These are phyloP conservation scores for Sanghuangporus baumii DNA, from an alignment of 1,284 basidiomycete species.

Conservation along the genomic window DNA sequence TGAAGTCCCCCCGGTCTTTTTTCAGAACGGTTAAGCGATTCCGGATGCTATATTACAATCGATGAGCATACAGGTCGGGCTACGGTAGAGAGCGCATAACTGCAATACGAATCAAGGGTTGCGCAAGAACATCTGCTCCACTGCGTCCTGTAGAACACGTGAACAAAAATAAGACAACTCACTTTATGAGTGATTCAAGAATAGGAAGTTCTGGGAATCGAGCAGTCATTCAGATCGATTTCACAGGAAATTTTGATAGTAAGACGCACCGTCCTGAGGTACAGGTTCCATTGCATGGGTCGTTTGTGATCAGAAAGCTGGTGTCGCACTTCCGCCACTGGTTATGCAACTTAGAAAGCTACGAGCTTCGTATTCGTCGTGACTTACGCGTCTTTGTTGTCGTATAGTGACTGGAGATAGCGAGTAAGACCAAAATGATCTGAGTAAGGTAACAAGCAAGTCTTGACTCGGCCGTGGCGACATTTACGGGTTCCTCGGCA, in stretches of 20 bases:
- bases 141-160: conserved; percentile 8
- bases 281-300: conserved; percentile 46
- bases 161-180: conserved; percentile 21
- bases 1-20: conserved; percentile 84
- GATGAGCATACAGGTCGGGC: conserved; percentile 23
- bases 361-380: not conserved
- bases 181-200: conserved; percentile 94
- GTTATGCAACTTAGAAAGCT: not conserved
- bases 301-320: conserved; percentile 30
- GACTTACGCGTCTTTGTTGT: not conserved
- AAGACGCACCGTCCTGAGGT: conserved; percentile 62
- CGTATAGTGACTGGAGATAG: not conserved
- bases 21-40: conserved; percentile 86
- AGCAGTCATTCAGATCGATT: conserved; percentile 21
- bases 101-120: not conserved
- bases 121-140: not conserved
- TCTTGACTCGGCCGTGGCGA: not conserved
- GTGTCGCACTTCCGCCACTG: not conserved
- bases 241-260: conserved; percentile 10
- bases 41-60: conserved; percentile 62
- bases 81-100: not conserved
- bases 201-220: conserved; percentile 75
- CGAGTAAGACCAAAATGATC: not conserved
- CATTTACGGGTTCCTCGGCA: not conserved
- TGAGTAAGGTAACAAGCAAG: not conserved